phyloP scores from a whole-genome alignment of 2,329 filamentous ascomycete genomes.

The Emmonsiellopsis sp. region DNA sequence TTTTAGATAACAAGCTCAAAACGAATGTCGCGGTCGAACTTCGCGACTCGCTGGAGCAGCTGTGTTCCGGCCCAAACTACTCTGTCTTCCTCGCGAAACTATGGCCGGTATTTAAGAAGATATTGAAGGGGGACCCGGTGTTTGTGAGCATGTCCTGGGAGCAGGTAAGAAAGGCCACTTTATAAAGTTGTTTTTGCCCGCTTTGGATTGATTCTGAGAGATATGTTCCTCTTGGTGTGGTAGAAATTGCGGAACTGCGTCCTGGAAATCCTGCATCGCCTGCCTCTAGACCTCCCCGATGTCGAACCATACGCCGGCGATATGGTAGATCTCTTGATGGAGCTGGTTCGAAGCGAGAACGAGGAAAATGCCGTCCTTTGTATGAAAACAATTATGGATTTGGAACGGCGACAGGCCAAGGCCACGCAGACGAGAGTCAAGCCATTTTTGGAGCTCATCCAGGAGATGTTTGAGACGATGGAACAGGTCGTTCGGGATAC shows the following conservation, averaged over 20 bases:
- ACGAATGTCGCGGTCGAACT: constrained; percentile 74
- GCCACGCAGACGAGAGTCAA: constrained; percentile 75
- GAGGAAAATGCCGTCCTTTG: constrained; percentile 98
- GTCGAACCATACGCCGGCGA: constrained; percentile 84
- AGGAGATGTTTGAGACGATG: constrained; percentile 93
- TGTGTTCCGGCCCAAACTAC: constrained; percentile 75
- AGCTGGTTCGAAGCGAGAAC: constrained; percentile 81
- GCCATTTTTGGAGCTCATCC: constrained; percentile 80
- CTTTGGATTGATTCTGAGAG: not conserved
- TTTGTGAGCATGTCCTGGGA: constrained; percentile 87
- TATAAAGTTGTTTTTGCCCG: constrained; percentile 1
- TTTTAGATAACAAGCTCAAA: constrained; percentile 68
- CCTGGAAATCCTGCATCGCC: constrained; percentile 85
- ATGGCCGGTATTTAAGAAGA: constrained; percentile 80
- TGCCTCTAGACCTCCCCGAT: constrained; percentile 67
- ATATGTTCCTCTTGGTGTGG: constrained; percentile 6
- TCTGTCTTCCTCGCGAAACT: constrained; percentile 73
- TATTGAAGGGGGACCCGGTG: constrained; percentile 75
- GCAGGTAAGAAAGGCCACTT: constrained; percentile 51
- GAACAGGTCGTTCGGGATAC: constrained; percentile 91
- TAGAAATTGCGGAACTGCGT: constrained; percentile 86
- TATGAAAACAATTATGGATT: constrained; percentile 96
- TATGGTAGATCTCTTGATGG: constrained; percentile 83
- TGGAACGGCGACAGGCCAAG: constrained; percentile 86
- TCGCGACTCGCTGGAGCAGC: constrained; percentile 76